phyloP scores from a whole-genome alignment of 176 grass and related monocot species.

The Carex cristatella region DNA sequence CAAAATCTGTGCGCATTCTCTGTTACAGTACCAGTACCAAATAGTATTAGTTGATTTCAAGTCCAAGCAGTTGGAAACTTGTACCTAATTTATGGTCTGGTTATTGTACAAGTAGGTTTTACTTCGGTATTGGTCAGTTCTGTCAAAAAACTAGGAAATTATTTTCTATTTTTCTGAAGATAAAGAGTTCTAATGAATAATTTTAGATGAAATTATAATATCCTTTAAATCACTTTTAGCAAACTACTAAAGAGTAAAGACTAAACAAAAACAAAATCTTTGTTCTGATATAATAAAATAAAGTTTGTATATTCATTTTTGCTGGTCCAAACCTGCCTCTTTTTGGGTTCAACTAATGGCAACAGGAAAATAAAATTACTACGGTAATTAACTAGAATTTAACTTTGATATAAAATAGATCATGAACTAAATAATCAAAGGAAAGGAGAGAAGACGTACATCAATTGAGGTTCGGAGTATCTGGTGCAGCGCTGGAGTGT shows the following conservation, averaged over 20 bases:
- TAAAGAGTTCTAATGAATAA: too few relatives aligned
- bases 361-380: not conserved
- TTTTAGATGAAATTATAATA: not conserved
- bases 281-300: not conserved
- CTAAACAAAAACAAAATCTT: not conserved
- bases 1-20: not conserved
- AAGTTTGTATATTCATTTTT: not conserved
- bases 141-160: too few relatives aligned
- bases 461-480: constrained; percentile 44
- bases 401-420: too few relatives aligned
- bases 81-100: not conserved
- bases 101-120: not conserved
- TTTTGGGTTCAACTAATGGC: not conserved
- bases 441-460: constrained; percentile 28
- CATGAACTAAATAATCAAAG: too few relatives aligned
- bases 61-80: not conserved
- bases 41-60: not conserved
- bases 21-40: not conserved
- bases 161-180: too few relatives aligned
- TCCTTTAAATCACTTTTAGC: not conserved
- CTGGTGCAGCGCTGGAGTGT: constrained; percentile 57
- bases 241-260: not conserved
- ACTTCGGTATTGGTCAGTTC: not conserved
- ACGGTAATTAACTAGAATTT: too few relatives aligned
- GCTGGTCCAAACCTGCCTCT: not conserved